Conservation (phyloP, 192 early-diverging fungal genomes). For the Dissophora ornata region DNA sequence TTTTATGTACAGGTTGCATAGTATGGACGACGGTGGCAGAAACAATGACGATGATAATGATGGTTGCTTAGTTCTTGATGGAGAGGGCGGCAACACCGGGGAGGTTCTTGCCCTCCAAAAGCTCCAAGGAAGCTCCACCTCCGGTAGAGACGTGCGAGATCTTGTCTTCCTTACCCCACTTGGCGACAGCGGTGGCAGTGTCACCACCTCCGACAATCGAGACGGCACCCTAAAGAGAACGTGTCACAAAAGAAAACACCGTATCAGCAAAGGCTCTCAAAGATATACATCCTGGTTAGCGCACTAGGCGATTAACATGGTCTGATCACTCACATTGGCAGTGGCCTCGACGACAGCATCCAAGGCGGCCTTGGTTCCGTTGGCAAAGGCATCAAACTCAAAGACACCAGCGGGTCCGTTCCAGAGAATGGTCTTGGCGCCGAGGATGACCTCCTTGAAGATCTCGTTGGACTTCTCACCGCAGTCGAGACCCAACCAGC, state of each 20-base stretch:
- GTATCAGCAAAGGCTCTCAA: not conserved
- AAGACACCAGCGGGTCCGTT: slow-evolving; percentile 99
- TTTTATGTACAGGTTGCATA: slow-evolving; percentile 30
- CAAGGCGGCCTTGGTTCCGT: slow-evolving; percentile 85
- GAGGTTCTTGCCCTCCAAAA: slow-evolving; percentile 94
- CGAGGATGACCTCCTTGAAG: slow-evolving; percentile 74
- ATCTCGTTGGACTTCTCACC: slow-evolving; percentile 82
- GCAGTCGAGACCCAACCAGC: slow-evolving; percentile 94
- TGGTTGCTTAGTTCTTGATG: slow-evolving; percentile 34
- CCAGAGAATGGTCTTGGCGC: slow-evolving; percentile 96
- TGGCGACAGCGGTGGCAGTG: slow-evolving; percentile 95
- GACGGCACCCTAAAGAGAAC: slow-evolving; percentile 69
- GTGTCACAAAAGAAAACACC: not conserved
- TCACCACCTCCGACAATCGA: slow-evolving; percentile 98
- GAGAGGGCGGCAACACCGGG: slow-evolving; percentile 82
- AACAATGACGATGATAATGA: too few relatives aligned
- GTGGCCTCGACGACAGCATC: slow-evolving; percentile 90
- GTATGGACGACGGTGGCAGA: too few relatives aligned
- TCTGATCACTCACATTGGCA: slow-evolving; percentile 55
- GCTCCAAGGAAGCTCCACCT: slow-evolving; percentile 95
- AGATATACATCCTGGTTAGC: too few relatives aligned
- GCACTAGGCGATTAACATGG: too few relatives aligned
- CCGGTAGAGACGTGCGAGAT: slow-evolving; percentile 96
- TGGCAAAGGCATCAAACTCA: slow-evolving; percentile 94
- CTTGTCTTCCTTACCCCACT: slow-evolving; percentile 84